phyloP scores from a whole-genome alignment of 331 rosid genomes.

The Telfairia occidentalis region DNA sequence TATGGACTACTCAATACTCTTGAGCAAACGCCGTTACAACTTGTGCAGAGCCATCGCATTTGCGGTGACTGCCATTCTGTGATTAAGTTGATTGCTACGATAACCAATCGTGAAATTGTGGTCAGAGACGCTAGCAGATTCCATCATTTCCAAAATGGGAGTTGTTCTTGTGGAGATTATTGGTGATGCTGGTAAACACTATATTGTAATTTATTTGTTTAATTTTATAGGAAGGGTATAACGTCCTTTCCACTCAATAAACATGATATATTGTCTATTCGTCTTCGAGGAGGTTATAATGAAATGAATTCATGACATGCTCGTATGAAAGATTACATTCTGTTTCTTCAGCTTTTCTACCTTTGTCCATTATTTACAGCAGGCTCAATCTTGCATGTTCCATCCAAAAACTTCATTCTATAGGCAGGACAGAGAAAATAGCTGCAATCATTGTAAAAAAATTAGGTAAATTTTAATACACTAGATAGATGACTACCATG shows the following conservation, averaged over 20 bases:
- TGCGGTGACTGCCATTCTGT: conserved; percentile 65
- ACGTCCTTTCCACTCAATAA: neutral
- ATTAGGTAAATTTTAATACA: neutral
- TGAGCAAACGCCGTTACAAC: conserved; percentile 50
- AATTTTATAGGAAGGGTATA: neutral
- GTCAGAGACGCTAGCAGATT: conserved; percentile 73
- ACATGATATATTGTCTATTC: neutral
- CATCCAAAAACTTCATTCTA: neutral
- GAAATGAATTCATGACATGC: neutral
- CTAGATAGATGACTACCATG: neutral
- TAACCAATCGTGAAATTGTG: conserved; percentile 58
- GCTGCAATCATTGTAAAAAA: too few species aligned
- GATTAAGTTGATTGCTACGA: conserved; percentile 54
- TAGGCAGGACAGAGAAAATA: neutral
- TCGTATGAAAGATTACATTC: neutral
- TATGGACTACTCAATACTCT: conserved; percentile 58
- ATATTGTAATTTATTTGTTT: neutral
- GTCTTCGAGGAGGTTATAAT: neutral
- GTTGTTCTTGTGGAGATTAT: conserved; percentile 79
- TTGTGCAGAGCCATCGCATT: conserved; percentile 67
- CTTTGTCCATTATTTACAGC: neutral
- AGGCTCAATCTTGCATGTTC: neutral
- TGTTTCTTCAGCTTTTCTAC: neutral
- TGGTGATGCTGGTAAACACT: conserved; percentile 47
- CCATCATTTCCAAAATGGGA: conserved; percentile 73